Evolutionary conservation across 1,284 basidiomycete genomes (phyloP), one percentile per base, ranked within the genome.

Genomic region (Rhodotorula sp.): DNA sequence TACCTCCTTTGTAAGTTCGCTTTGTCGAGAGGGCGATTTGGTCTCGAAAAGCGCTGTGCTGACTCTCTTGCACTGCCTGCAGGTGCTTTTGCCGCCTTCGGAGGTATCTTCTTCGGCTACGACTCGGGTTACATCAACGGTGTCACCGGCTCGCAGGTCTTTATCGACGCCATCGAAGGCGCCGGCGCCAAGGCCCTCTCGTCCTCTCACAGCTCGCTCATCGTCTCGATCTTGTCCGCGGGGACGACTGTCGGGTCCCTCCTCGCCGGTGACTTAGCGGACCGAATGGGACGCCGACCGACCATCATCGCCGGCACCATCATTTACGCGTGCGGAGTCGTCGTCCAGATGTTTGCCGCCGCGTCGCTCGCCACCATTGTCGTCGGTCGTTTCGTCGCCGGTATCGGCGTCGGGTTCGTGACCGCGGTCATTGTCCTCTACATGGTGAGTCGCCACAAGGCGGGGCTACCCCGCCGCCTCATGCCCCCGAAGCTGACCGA

Each of bases 331-430:
- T 60, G 81, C 74, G 83, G 83, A 69, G 81, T 81, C 75, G 77
- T 82, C 66, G 79, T 84, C 44, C 57, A 58, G 20, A 44, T 58
- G 57, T 69, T 69, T 61, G 81, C 80, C 60, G 78, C 80, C 26
- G 48, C 67, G 29, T 79, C 77, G 70, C 78, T 82, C 48, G 81
- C 79, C 18, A 74, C 79, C 60, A 78, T 71, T 18, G 70, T 71
- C 51, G 81, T 80, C 42, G 83, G 83, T 72, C 80, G 83, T 69
- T 68, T 82, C 56, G 75, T 84, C 66, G 81, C 82, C 14, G 83
- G 83, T 75, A 75, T 84, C 73, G 83, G 83, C 66, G 83, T 84
- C 69, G 83, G 83, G 30, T 82, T 81, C 75, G 79, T 84, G 49
- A 82, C 81, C 4, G 82, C 82, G 71, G 82, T 82, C 70, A 82